A percentile compares a stretch with the other conserved stretches of the same genome.
These are phyloP conservation scores for Rostrohypoxylon terebratum DNA, from an alignment of 495 filamentous ascomycete species.

Conservation along the genomic window DNA sequence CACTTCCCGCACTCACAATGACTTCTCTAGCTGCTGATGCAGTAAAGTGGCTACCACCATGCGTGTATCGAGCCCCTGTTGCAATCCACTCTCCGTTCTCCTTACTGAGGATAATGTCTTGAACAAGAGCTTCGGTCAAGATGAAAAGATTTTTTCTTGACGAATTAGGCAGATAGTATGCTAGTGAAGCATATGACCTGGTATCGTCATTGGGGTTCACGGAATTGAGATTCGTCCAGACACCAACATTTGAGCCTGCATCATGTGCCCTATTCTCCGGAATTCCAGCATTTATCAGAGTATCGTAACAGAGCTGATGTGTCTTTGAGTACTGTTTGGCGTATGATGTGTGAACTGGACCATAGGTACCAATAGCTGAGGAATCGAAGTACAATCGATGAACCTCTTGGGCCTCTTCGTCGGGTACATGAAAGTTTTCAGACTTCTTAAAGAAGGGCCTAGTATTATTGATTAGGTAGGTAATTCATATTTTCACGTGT, in stretches of 20 bases:
- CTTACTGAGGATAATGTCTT: neutral
- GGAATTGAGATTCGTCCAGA: constrained; percentile 1
- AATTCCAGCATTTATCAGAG: neutral
- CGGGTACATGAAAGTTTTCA: neutral
- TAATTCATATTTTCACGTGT: neutral
- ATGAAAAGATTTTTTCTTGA: neutral
- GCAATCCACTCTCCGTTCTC: neutral
- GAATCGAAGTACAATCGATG: neutral
- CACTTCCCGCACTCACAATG: constrained; percentile 17
- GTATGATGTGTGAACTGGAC: neutral
- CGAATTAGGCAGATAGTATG: neutral
- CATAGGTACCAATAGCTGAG: neutral
- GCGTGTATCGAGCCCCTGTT: neutral
- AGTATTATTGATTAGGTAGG: neutral
- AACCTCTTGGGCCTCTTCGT: neutral
- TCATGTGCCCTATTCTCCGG: constrained; percentile 8
- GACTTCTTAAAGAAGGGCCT: constrained; percentile 13
- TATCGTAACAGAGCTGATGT: constrained; percentile 2
- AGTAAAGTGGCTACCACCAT: neutral
- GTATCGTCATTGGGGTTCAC: neutral
- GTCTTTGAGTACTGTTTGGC: constrained; percentile 1
- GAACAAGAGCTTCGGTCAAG: constrained; percentile 1
- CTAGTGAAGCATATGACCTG: constrained; percentile 3
- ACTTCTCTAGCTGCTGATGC: neutral
- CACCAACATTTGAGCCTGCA: constrained; percentile 9